A percentile compares a stretch with the other conserved stretches of the same genome.
These are phyloP conservation scores for Geosmithia flava DNA, from an alignment of 2,329 filamentous ascomycete genomes.

Conservation along the genomic window DNA sequence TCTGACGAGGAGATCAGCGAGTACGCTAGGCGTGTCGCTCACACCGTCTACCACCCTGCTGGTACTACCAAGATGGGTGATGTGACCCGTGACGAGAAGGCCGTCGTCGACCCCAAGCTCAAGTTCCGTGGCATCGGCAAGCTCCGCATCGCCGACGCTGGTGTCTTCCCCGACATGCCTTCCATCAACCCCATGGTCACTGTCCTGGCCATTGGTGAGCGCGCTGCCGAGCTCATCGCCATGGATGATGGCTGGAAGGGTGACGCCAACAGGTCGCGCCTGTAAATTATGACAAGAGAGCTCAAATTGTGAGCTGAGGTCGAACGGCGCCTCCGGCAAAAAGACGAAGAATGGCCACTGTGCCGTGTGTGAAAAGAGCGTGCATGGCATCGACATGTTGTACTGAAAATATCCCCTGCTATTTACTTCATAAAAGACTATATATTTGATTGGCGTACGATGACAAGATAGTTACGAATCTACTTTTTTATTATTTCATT, in stretches of 20 bases:
- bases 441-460: not conserved
- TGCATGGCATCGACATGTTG: not conserved
- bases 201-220: conserved; percentile 72
- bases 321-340: not conserved
- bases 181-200: conserved; percentile 88
- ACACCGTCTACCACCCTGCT: conserved; percentile 84
- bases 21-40: conserved; percentile 69
- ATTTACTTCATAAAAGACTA: not conserved
- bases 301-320: not conserved
- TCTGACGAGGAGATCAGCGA: conserved; percentile 71
- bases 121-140: conserved; percentile 61
- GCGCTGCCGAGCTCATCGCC: conserved; percentile 67
- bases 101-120: conserved; percentile 69
- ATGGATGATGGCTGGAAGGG: conserved; percentile 47
- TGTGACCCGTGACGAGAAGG: conserved; percentile 50
- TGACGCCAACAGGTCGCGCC: conserved; percentile 12
- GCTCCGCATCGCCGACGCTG: conserved; percentile 72
- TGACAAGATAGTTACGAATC: not conserved
- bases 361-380: not conserved
- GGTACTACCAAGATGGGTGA: conserved; percentile 89
- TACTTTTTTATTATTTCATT: not conserved
- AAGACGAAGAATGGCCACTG: not conserved
- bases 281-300: conserved; percentile 10
- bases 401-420: not conserved
- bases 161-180: conserved; percentile 79